A percentile compares a stretch with the other conserved stretches of the same genome.
Conservation (phyloP, 2,329 filamentous ascomycete genomes). For the Fusarium virguliforme region DNA sequence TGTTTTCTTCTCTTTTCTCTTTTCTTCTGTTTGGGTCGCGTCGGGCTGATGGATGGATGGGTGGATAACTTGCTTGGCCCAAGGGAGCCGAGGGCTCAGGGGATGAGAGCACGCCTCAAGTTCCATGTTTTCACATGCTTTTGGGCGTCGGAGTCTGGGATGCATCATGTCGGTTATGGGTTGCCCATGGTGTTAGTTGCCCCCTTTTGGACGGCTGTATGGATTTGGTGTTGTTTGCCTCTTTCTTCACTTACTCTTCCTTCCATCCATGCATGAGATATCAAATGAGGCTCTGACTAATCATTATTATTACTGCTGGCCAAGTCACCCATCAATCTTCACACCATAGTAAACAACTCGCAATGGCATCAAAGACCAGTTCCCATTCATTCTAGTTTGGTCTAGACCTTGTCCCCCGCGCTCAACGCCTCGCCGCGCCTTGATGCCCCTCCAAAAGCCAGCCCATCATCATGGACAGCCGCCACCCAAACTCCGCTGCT, state of each 20-base stretch:
- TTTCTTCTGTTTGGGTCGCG: not conserved
- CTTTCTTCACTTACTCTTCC: not conserved
- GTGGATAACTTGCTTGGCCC: not conserved
- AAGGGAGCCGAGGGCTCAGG: not conserved
- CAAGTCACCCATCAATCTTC: not conserved
- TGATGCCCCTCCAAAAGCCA: not conserved
- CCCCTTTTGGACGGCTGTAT: not conserved
- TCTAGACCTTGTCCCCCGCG: constrained; percentile 25
- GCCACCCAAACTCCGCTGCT: not conserved
- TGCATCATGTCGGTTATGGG: not conserved
- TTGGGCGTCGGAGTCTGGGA: constrained; percentile 3
- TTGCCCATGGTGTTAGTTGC: not conserved
- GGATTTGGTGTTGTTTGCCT: not conserved
- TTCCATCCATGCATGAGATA: constrained; percentile 2
- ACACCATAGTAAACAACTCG: not conserved
- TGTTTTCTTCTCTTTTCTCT: not conserved
- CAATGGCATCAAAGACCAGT: constrained; percentile 26
- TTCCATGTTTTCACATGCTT: constrained; percentile 11
- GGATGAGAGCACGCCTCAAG: not conserved
- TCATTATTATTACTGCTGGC: not conserved
- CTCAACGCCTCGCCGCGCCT: constrained; percentile 20
- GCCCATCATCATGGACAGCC: constrained; percentile 3
- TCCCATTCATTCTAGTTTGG: constrained; percentile 43
- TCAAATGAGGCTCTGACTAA: not conserved
- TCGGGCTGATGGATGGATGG: not conserved